Conservation (phyloP, 2,329 filamentous ascomycete genomes). For the Aureobasidium sp. region DNA sequence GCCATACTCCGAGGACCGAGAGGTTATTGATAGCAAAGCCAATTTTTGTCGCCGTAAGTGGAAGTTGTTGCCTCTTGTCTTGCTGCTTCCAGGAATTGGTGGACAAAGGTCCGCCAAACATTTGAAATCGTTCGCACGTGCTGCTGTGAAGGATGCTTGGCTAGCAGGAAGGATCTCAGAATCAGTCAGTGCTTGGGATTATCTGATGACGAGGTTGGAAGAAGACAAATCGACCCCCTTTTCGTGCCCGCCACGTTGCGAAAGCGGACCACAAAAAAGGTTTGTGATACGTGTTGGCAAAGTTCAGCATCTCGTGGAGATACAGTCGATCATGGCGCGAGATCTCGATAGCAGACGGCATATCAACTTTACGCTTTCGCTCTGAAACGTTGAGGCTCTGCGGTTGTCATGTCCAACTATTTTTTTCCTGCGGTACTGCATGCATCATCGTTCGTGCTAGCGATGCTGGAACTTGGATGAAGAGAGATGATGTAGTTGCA, state of each 20-base stretch:
- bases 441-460: background rate
- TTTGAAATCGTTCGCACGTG: slow-evolving; percentile 7
- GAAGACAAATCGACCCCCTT: background rate
- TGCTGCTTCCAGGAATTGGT: background rate
- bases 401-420: background rate
- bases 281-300: background rate
- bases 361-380: background rate
- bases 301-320: background rate
- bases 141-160: background rate
- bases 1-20: background rate
- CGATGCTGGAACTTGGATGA: background rate
- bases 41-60: background rate
- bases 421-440: background rate
- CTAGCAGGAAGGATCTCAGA: background rate
- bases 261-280: background rate
- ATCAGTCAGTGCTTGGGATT: background rate
- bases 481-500: background rate
- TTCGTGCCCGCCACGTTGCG: background rate
- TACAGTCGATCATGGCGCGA: slow-evolving; percentile 2
- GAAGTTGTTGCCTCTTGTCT: background rate
- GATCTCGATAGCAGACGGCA: background rate
- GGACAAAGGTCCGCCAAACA: background rate
- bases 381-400: slow-evolving; percentile 7
- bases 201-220: background rate
- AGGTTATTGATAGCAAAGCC: slow-evolving; percentile 1